Base-by-base conservation (phyloP, 148 eudicot genomes). In the Rhododendron ovatum region DNA sequence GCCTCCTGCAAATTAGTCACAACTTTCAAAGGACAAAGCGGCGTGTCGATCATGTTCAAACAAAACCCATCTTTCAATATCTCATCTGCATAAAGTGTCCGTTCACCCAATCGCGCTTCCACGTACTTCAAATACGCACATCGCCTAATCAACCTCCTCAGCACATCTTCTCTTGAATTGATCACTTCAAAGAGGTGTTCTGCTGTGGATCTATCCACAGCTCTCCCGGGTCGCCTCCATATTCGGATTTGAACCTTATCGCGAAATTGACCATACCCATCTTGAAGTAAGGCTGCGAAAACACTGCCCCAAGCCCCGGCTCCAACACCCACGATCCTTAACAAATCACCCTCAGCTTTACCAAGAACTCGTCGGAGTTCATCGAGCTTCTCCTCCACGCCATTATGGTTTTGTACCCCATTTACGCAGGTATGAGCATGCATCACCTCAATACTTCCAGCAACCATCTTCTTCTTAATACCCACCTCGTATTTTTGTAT, bases 301-400 rank as follows among this genome's bases (percentile, higher is more conserved):
- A 92, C 96, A 87, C 93, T 91, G 18, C 94, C 94, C 94, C 94
- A 92, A 85, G 94, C 94, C 85, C 94, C 94, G 0, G 94, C 94
- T 50, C 94, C 94, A 43, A 92, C 92, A 77, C 94, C 92, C 4
- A 88, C 94, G 35, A 92, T 91, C 67, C 91, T 90, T 17, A 92
- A 85, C 45, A 89, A 81, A 86, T 92, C 94, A 30, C 89, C 91
- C 24, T 92, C 94, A 0, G 84, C 48, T 82, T 92, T 92, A 28
- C 91, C 92, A 10, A 92, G 78, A 41, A 87, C 87, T 43, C 85
- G 82, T 9, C 93, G 91, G 59, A 92, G 87, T 85, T 92, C 94
- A 18, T 92, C 87, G 17, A 92, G 93, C 89, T 91, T 92, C 48
- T 90, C 92, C 74, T 90, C 91, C 81, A 84, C 41, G 41, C 87